These are phyloP conservation scores for Monosporascus sp. DNA, from an alignment of 2,329 filamentous ascomycete species.

Conservation along the genomic window DNA sequence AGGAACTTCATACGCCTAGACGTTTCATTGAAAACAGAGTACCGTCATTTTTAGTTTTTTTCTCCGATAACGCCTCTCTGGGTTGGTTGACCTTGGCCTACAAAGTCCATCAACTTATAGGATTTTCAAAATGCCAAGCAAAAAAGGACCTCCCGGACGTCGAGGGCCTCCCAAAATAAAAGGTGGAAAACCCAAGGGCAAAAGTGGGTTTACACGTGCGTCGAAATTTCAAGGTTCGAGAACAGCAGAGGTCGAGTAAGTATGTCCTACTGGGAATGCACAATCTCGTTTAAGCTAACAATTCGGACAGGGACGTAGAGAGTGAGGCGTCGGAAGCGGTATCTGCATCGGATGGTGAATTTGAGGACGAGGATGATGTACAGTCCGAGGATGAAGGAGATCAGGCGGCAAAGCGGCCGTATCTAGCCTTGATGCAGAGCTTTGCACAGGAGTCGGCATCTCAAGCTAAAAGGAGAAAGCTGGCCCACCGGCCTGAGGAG, in stretches of 20 bases:
- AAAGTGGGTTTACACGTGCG: not conserved
- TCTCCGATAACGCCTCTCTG: not conserved
- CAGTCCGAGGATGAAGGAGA: conserved; percentile 37
- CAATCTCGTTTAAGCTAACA: conserved; percentile 4
- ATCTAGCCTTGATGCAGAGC: conserved; percentile 54
- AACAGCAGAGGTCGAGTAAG: not conserved
- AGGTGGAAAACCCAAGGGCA: not conserved
- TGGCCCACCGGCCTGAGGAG: conserved; percentile 33
- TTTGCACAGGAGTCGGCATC: conserved; percentile 41
- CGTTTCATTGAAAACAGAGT: no score
- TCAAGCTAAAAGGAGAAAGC: conserved; percentile 52
- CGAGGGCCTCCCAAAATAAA: not conserved
- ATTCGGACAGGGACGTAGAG: conserved; percentile 21
- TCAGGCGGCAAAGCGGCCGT: conserved; percentile 40
- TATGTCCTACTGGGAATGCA: not conserved
- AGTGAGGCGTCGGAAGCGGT: conserved; percentile 31
- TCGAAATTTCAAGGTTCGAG: not conserved
- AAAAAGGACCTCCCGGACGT: not conserved
- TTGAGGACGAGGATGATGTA: conserved; percentile 39
- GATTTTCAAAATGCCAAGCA: not conserved
- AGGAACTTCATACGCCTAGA: no score
- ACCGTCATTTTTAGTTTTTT: not conserved
- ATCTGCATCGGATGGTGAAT: conserved; percentile 33
- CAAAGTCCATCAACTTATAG: not conserved
- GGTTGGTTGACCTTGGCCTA: not conserved